Conservation (phyloP, 176 grass and related monocot genomes). For the Musa troglodytarum region DNA sequence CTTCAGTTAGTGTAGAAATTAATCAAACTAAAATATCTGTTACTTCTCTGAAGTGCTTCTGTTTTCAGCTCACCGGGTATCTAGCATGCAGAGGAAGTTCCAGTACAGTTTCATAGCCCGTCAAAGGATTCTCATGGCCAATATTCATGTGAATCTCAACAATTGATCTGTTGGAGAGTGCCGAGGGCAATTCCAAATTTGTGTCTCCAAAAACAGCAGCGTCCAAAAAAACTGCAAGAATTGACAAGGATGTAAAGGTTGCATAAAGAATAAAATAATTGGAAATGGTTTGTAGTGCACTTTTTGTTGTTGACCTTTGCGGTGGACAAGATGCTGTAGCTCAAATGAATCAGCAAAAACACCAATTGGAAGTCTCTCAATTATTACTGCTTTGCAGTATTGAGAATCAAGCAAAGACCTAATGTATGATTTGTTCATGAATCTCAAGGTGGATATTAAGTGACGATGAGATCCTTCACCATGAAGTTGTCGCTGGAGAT, state of each 20-base stretch:
- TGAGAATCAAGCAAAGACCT: slow-evolving; percentile 31
- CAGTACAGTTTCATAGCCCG: slow-evolving; percentile 32
- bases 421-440: slow-evolving; percentile 23
- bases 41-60: neutral
- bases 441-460: slow-evolving; percentile 51
- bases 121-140: neutral
- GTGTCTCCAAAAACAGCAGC: slow-evolving; percentile 72
- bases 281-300: neutral
- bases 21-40: neutral
- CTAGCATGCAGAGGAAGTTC: slow-evolving; percentile 81
- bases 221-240: slow-evolving; percentile 50
- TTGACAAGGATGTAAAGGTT: slow-evolving; percentile 1
- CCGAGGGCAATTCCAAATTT: slow-evolving; percentile 73
- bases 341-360: slow-evolving; percentile 92
- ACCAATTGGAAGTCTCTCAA: slow-evolving; percentile 54
- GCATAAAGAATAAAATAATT: neutral
- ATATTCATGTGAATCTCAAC: slow-evolving; percentile 72
- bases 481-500: slow-evolving; percentile 32
- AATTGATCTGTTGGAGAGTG: slow-evolving; percentile 62
- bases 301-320: slow-evolving; percentile 36
- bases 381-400: slow-evolving; percentile 50
- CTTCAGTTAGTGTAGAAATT: neutral
- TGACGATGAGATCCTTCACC: slow-evolving; percentile 82
- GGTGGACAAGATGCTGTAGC: slow-evolving; percentile 63
- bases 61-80: slow-evolving; percentile 54